Evolutionary conservation across 23 red algal species (phyloP).

Genomic region (Agarophyton chilense): DNA sequence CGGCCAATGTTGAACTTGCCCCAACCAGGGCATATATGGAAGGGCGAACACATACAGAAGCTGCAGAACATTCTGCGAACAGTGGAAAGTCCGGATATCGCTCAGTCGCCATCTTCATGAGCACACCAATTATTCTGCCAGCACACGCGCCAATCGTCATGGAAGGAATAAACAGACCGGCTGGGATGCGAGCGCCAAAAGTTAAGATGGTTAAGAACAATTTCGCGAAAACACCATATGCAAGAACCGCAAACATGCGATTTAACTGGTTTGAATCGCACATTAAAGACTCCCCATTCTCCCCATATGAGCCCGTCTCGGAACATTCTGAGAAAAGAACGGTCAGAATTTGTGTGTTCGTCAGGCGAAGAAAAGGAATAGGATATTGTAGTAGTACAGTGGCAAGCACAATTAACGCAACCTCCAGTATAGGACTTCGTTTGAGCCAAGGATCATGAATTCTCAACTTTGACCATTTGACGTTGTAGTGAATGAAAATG

Average conservation of each 20-base stretch:
- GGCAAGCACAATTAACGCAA: slow-evolving; percentile 49
- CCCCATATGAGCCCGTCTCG: slow-evolving; percentile 36
- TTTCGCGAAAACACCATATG: slow-evolving; percentile 65
- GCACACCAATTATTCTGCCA: slow-evolving; percentile 66
- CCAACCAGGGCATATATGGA: slow-evolving; percentile 86
- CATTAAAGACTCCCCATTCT: slow-evolving; percentile 48
- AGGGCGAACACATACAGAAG: slow-evolving; percentile 76
- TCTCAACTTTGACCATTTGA: slow-evolving; percentile 77
- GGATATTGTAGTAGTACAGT: slow-evolving; percentile 72
- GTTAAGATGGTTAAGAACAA: slow-evolving; percentile 79
- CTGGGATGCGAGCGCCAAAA: slow-evolving; percentile 83
- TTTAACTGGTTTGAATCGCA: slow-evolving; percentile 52
- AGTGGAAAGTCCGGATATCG: slow-evolving; percentile 62
- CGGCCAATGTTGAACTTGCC: slow-evolving; percentile 80
- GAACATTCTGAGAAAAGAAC: slow-evolving; percentile 64
- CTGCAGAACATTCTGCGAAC: slow-evolving; percentile 70
- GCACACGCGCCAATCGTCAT: slow-evolving; percentile 87
- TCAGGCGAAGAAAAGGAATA: slow-evolving; percentile 63
- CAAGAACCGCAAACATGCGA: slow-evolving; percentile 51
- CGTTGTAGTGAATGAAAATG: slow-evolving; percentile 88
- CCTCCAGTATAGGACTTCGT: slow-evolving; percentile 73
- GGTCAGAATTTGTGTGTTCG: slow-evolving; percentile 84
- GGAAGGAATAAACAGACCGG: slow-evolving; percentile 90
- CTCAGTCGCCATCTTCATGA: slow-evolving; percentile 35
- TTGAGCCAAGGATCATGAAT: slow-evolving; percentile 52